Base-by-base conservation (phyloP, 768 basidiomycete species). In the Leccinellum albellum region DNA sequence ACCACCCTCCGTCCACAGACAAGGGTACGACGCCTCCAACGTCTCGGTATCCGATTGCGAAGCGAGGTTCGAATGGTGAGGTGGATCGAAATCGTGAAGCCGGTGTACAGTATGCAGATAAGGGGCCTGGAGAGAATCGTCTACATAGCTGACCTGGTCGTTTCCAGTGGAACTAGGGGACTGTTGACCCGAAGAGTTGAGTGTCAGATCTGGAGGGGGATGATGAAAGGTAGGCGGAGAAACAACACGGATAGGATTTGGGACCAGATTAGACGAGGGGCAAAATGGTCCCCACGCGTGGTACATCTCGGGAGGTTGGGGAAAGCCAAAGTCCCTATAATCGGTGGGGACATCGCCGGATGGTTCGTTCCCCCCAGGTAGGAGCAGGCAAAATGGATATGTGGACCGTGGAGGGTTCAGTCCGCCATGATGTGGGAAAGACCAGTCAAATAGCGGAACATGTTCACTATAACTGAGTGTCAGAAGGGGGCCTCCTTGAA, bases 1-100 rank as follows among this genome's bases (percentile, higher is more conserved):
- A 26, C 54, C 60, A 44, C 26, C 42, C 51, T 62, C 51, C 44
- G 50, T 56, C 67, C 66, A 68, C 28, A 46, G 54, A 44, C 66
- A 70, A 35, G 62, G 65, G 48, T 56, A 50, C 17, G 48, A 61
- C 24, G 50, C 51, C 20, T 59, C 48, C 21, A 44, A 37, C 14
- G 29, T 40, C 37, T 26, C 59, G 31, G 12, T 47, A 28, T 45
- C 45, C 14, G 55, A 20, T n/a, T 64, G 51, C 37, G 31, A 35
- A 29, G 46, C 21, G 44, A 49, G n/a, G 28, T 46, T 52, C 45
- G 50, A 28, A 44, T 46, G 40, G 20, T 40, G 21, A 29, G 31
- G 24, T 13, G 29, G 4, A 7, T 4, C 3, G 29, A 51, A 45
- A 28, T 17, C 9, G 2, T 56, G 47, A 32, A 33, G 44, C 3